phyloP scores from a whole-genome alignment of 345 rosid genomes.

The Acer saccharum region DNA sequence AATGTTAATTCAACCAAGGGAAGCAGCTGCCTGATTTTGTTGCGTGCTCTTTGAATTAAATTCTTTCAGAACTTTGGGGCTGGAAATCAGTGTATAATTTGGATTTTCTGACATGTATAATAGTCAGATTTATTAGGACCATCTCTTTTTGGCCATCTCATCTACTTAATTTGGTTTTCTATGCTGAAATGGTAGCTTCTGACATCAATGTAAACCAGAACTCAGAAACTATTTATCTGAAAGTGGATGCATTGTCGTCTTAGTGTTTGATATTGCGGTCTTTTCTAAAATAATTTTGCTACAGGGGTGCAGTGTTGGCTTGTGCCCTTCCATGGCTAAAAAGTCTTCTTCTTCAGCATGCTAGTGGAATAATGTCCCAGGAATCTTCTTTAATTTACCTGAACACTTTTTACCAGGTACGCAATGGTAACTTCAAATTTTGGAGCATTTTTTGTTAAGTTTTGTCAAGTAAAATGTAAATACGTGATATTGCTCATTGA shows the following conservation, averaged over 20 bases:
- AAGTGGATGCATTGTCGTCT: not conserved
- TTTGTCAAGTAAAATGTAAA: not conserved
- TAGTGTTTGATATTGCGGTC: not conserved
- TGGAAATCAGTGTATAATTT: not conserved
- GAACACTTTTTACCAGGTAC: slow-evolving; percentile 88
- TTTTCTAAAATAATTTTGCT: slow-evolving; percentile 6
- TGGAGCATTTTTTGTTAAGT: too few species aligned
- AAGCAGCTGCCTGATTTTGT: too few species aligned
- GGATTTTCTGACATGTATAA: not conserved
- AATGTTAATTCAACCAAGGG: too few species aligned
- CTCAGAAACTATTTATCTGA: not conserved
- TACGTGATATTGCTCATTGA: not conserved
- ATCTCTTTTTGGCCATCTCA: not conserved
- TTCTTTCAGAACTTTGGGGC: not conserved
- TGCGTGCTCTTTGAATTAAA: not conserved
- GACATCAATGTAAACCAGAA: not conserved
- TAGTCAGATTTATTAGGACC: not conserved
- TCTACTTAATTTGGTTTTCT: not conserved
- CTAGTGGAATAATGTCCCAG: slow-evolving; percentile 84
- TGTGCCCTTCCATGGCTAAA: slow-evolving; percentile 93
- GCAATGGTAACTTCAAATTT: slow-evolving; percentile 1
- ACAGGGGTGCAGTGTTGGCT: slow-evolving; percentile 87
- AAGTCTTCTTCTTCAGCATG: slow-evolving; percentile 77
- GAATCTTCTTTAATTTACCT: slow-evolving; percentile 69
- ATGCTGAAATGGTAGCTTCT: not conserved